Evolutionary conservation across 1,284 basidiomycete species (phyloP), one percentile per base, ranked within the genome.

Genomic region (Polyporus tsugae): DNA sequence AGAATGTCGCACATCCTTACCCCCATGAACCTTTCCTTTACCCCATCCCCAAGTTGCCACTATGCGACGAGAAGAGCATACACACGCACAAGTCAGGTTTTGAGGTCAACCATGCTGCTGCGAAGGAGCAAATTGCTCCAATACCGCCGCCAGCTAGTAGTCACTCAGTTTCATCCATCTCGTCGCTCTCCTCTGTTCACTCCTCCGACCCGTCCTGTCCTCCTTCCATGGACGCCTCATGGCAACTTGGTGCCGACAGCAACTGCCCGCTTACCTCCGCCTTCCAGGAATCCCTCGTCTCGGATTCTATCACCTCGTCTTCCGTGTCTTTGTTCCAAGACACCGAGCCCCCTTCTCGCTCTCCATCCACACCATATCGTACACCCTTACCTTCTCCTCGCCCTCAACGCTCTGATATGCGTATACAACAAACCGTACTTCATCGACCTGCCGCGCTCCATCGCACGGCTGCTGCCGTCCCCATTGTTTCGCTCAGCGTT

Each of bases 401-500:
- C 41, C 60, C 38, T 13, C 25, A 49, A 15, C 25, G 22, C 39
- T 60, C 62, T n/a, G 35, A 49, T 15, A 41, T 41, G 7, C 69
- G 59, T 25, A 35, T 19, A 6, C 61, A 35, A 19, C 57, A 49
- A 4, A 19, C 52, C 7, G 36, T 49, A 4, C 60, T 49, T 17
- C 33, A 63, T 36, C 62, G 58, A 25, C 59, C 63, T 9, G 42
- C 55, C 7, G 42, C 64, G 10, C 49, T 63, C 38, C 69, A 64
- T 35, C 65, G 66, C 25, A 67, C 60, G 7, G 46, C 65, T 15
- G 64, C 67, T 19, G 73, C 73, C 0, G 72, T 67, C 4, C 73
- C 73, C n/a, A 69, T 74, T 46, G 69, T 74, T 13, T 74, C 72
- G 19, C 62, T 73, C 42, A 68, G 72, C 29, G 58, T 72, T 39